Evolutionary conservation across 2,329 filamentous ascomycete species (phyloP), one percentile per base, ranked within the genome.

Genomic region (Akanthomyces uredinophilus): DNA sequence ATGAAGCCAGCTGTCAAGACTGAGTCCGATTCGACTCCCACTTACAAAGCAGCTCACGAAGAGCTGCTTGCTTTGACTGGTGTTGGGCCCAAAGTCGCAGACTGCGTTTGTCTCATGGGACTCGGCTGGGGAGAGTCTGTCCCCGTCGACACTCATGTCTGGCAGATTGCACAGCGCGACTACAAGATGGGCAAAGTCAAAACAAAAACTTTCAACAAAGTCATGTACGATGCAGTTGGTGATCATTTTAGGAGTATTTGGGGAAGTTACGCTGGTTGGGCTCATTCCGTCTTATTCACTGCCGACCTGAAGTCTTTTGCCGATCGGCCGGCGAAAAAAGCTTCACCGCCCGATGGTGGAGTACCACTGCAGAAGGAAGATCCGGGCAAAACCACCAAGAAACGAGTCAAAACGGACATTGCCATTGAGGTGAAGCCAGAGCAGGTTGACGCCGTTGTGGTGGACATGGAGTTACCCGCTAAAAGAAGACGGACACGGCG

Each of bases 81-180:
- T 1, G 96, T 99, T 6, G 95, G 95, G 0, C 95, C 96, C 1
- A 99, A 99, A 74, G 95, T 99, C 0, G 90, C 95, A 6, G 96
- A 99, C 73, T 99, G 96, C 71, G 93, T 98, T 8, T 96, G 91
- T 71, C 79, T 99, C 22, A 97, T 99, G 90, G 96, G 96, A 0
- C 78, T 99, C 16, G 94, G 93, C 32, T 99, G 96, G 94, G 90
- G 90, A 37, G 94, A 98, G 75, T 88, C 93, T 3, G 93, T 99
- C 1, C 95, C 95, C 0, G 91, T 99, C 37, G 95, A 99, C 74
- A 99, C 96, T 1, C 96, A 99, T 75, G 92, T 99, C 14, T 98
- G 93, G 94, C 93, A 98, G 78, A 98, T 99, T 70, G 96, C 95
- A 0, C 91, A 96, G 73, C 83, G 95, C 59, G 95, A 99, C 74